Evolutionary conservation across 225 moss, liverwort and hornwort species (phyloP).

Genomic region (Lunularia cruciata): DNA sequence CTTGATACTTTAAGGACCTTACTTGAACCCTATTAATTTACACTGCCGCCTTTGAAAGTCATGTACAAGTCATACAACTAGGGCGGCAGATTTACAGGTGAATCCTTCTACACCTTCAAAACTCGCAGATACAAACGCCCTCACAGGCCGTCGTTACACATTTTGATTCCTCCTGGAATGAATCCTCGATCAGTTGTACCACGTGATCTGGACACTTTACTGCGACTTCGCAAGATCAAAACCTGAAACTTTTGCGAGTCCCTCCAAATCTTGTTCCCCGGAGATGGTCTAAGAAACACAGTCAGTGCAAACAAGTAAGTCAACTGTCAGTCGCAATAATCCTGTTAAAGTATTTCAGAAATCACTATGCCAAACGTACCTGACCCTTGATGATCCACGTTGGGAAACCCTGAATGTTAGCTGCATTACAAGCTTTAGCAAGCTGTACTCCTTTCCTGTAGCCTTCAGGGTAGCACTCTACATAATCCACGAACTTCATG

Average conservation of each 20-base stretch:
- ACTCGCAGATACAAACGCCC: not conserved
- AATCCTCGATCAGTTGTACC: not conserved
- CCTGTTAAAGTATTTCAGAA: too few species aligned
- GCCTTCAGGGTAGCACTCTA: slow-evolving; percentile 97
- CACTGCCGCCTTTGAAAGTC: not conserved
- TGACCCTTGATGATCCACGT: slow-evolving; percentile 97
- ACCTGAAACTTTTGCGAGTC: slow-evolving; percentile 64
- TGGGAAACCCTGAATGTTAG: slow-evolving; percentile 94
- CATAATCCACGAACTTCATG: slow-evolving; percentile 84
- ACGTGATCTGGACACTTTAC: not conserved
- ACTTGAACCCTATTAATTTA: slow-evolving; percentile 6
- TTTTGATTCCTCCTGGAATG: too few species aligned
- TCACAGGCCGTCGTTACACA: too few species aligned
- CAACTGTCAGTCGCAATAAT: too few species aligned
- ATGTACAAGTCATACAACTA: slow-evolving; percentile 2
- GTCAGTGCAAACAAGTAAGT: not conserved
- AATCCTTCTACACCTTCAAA: not conserved
- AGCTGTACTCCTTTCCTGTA: slow-evolving; percentile 84
- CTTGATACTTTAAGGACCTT: not conserved
- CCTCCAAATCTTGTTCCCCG: slow-evolving; percentile 78
- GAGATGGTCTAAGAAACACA: slow-evolving; percentile 53
- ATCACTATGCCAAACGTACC: slow-evolving; percentile 34
- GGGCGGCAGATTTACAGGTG: slow-evolving; percentile 3
- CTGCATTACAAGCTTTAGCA: slow-evolving; percentile 73
- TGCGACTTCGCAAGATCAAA: slow-evolving; percentile 30